These are phyloP conservation scores for Dionaea muscipula DNA, from an alignment of 179 eudicot genomes.

Conservation along the genomic window DNA sequence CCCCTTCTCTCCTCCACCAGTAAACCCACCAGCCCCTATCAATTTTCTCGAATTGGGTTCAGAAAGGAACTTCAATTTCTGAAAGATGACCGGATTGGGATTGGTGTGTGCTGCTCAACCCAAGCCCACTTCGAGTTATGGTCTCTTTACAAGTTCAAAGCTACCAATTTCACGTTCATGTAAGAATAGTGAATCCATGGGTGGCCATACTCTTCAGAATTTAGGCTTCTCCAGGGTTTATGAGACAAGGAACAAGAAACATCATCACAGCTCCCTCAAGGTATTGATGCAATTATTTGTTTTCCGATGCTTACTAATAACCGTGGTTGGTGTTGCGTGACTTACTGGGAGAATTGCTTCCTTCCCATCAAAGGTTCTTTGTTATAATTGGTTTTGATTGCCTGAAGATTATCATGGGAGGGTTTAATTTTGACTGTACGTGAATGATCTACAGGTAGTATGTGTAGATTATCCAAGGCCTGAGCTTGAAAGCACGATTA, in stretches of 20 bases:
- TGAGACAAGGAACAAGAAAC: conserved; percentile 21
- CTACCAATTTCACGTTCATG: conserved; percentile 27
- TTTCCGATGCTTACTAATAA: too few relatives aligned
- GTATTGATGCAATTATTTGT: too few relatives aligned
- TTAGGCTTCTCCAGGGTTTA: conserved; percentile 14
- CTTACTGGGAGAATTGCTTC: neutral
- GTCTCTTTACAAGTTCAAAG: conserved; percentile 13
- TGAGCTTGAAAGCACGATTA: conserved; percentile 69
- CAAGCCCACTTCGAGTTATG: conserved; percentile 21
- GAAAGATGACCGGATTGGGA: conserved; percentile 24
- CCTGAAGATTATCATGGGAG: neutral
- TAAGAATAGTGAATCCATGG: conserved; percentile 32
- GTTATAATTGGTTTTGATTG: neutral
- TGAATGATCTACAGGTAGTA: conserved; percentile 43
- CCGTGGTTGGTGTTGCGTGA: conserved; percentile 5
- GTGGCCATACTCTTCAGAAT: conserved; percentile 29
- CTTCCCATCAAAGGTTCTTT: neutral
- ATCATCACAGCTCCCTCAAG: conserved; percentile 39
- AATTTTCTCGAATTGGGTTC: too few relatives aligned
- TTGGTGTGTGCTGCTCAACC: conserved; percentile 23
- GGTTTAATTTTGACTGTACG: neutral
- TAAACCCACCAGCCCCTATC: too few relatives aligned
- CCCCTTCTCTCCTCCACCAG: too few relatives aligned
- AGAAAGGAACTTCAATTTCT: neutral
- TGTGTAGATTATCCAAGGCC: conserved; percentile 96